Evolutionary conservation across 2,329 filamentous ascomycete genomes (phyloP).

Genomic region (Alternaria arborescens): DNA sequence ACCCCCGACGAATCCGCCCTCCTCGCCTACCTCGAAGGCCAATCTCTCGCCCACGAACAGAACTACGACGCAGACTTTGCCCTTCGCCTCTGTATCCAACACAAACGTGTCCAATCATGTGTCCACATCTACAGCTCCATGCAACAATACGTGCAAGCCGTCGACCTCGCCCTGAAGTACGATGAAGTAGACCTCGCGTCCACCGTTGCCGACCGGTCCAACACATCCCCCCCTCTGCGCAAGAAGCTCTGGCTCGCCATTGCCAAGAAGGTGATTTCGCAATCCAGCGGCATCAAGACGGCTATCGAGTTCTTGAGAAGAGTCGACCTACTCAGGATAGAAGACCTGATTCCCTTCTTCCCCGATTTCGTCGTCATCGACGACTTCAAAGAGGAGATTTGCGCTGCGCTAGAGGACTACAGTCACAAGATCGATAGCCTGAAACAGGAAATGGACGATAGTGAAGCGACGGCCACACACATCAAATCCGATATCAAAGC

Average conservation of each 20-base stretch:
- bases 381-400: conserved; percentile 99
- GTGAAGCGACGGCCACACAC: conserved; percentile 83
- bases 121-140: conserved; percentile 98
- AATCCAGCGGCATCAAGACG: conserved; percentile 80
- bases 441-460: conserved; percentile 95
- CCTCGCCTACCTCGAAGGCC: conserved; percentile 87
- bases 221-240: conserved; percentile 78
- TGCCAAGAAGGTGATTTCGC: conserved; percentile 89
- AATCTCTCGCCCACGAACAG: conserved; percentile 76
- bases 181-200: conserved; percentile 89
- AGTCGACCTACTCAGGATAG: conserved; percentile 90
- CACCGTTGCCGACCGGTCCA: conserved; percentile 85
- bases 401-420: conserved; percentile 91
- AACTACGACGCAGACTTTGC: conserved; percentile 96
- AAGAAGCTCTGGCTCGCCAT: conserved; percentile 97
- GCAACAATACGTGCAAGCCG: conserved; percentile 92
- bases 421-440: conserved; percentile 86
- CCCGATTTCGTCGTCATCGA: conserved; percentile 98
- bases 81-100: conserved; percentile 91
- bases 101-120: conserved; percentile 90
- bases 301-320: conserved; percentile 93
- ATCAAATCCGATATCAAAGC: conserved; percentile 90
- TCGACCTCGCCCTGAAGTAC: conserved; percentile 90
- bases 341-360: conserved; percentile 98
- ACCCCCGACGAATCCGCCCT: conserved; percentile 85